Base-by-base conservation (phyloP, 768 basidiomycete species). In the Roridomyces roridus region DNA sequence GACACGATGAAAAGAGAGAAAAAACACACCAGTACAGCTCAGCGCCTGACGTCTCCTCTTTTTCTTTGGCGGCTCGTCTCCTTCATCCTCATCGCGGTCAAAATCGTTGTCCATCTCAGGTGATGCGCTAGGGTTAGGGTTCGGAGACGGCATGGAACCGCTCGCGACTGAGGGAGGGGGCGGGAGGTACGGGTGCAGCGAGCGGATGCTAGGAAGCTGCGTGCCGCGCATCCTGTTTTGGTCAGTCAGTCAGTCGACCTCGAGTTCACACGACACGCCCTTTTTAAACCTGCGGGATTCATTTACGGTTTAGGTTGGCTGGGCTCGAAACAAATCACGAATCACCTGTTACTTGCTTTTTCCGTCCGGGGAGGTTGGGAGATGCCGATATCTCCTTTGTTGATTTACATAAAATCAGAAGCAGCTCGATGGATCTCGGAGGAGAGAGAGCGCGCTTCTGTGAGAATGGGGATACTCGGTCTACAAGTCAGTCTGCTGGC, bases 11-110 rank as follows among this genome's bases (percentile, higher is more conserved):
- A n/a, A 49, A 42, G 48, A 65, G 43, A 67, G 62, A 59, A 53
- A 57, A 44, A 60, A 70, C 59, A 57, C 70, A 91, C 91, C 91
- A 49, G 91, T 93, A 72, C 91, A 93, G 68, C 91, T 93, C 63
- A 93, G 74, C 35, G 91, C 91, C 69, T 93, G 91, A 41, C 91
- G 77, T 48, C 91, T 80, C 48, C 91, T 78, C 72, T 91, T 93
- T 83, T 92, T 92, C 80, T 92, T 92, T 15, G 85, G 85, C 15
- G 85, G 89, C 37, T 80, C 56, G 41, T 9, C 51, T 20, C 11
- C 25, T 2, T 46, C 37, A 20, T 36, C 51, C 2, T 29, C 80
- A 46, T 79, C 81, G 12, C 71, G 68, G 41, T 80, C 80, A 10
- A 77, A 71, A 39, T 79, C 75, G 21, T 80, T 83, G 39, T 89